Conservation (phyloP, 306 rosid species). For the Parietaria judaica region DNA sequence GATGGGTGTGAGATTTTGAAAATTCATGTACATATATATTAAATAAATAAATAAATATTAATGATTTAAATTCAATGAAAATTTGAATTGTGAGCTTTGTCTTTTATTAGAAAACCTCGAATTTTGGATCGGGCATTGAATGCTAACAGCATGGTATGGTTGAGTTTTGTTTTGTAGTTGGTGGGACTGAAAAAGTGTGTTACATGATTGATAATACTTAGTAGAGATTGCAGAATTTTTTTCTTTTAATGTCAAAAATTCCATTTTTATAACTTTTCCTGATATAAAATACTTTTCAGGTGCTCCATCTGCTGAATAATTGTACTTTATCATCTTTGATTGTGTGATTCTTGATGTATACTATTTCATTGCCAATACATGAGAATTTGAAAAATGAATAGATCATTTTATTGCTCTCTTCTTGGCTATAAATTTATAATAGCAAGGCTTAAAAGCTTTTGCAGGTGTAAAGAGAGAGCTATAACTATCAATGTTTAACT, state of each 20-base stretch:
- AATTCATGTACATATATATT: too few relatives aligned
- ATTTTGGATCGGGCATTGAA: neutral
- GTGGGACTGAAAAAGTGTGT: neutral
- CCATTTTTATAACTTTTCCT: neutral
- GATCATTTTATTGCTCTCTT: too few relatives aligned
- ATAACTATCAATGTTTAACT: too few relatives aligned
- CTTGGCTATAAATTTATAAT: too few relatives aligned
- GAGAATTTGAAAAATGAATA: too few relatives aligned
- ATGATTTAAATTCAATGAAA: neutral
- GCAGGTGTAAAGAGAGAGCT: too few relatives aligned
- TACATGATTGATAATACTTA: neutral
- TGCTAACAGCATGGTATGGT: neutral
- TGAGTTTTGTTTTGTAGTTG: slow-evolving; percentile 6
- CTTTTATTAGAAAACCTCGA: neutral
- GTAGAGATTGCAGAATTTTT: neutral
- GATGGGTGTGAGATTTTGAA: neutral
- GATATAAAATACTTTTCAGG: neutral
- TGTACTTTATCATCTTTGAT: neutral
- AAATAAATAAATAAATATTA: too few relatives aligned
- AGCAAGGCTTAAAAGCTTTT: too few relatives aligned
- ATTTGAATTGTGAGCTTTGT: neutral
- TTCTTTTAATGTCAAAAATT: neutral
- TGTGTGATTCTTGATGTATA: neutral
- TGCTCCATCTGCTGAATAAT: neutral
- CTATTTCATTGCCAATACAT: too few relatives aligned